phyloP scores from a whole-genome alignment of 2,329 filamentous ascomycete genomes.

The Thelonectria blattea region DNA sequence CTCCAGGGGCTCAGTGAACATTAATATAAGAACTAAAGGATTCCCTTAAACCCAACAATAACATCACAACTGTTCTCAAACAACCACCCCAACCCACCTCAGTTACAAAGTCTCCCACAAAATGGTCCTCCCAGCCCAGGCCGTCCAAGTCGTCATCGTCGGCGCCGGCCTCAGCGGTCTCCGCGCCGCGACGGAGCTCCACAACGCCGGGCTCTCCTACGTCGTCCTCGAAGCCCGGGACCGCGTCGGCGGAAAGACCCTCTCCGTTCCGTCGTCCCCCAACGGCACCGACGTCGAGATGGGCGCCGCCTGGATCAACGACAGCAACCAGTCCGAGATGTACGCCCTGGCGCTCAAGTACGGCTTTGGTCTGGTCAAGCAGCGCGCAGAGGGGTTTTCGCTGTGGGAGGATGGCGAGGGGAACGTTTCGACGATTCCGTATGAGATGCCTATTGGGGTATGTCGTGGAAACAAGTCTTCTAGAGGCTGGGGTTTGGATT shows the following conservation, averaged over 20 bases:
- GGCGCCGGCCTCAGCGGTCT: constrained; percentile 12
- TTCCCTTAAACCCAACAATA: too few species aligned
- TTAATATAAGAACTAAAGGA: too few species aligned
- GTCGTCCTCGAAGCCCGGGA: constrained; percentile 13
- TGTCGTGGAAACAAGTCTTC: neutral
- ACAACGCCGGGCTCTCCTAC: constrained; percentile 7
- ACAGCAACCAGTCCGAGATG: constrained; percentile 16
- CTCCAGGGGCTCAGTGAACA: too few species aligned
- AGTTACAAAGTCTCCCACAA: too few species aligned
- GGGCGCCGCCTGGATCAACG: constrained; percentile 17
- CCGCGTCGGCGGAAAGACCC: constrained; percentile 16
- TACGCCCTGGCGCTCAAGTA: neutral
- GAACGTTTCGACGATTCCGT: neutral
- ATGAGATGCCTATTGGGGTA: neutral
- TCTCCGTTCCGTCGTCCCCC: constrained; percentile 1
- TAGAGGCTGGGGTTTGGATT: neutral
- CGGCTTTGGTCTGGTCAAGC: neutral
- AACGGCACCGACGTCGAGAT: constrained; percentile 4
- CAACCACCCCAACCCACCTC: too few species aligned
- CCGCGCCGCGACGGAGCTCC: constrained; percentile 15
- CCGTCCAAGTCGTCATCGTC: neutral
- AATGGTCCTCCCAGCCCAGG: neutral
- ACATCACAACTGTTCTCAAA: too few species aligned
- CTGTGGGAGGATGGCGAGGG: neutral
- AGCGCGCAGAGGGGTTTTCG: neutral